phyloP scores from a whole-genome alignment of 257 asterid genomes.

The Jaltomata sinuosa region DNA sequence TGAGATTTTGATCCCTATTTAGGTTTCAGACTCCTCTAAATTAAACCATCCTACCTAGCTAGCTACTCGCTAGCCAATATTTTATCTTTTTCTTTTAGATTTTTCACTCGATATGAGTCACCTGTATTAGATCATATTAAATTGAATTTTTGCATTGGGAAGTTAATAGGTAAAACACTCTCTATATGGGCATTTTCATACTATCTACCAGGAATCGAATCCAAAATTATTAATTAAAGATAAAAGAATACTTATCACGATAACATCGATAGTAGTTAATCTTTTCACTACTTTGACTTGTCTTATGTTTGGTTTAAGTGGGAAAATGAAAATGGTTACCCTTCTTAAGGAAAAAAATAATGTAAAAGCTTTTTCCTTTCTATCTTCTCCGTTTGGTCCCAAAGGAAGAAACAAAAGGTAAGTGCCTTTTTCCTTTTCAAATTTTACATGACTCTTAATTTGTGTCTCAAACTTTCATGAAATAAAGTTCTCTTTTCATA shows the following conservation, averaged over 20 bases:
- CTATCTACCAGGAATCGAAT: too few species aligned
- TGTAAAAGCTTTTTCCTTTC: neutral
- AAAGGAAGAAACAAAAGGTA: neutral
- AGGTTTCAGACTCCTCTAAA: too few species aligned
- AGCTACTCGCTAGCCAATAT: too few species aligned
- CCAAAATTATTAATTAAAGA: fast-evolving
- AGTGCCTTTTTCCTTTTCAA: neutral
- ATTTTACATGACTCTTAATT: too few species aligned
- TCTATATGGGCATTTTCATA: too few species aligned
- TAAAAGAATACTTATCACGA: fast-evolving
- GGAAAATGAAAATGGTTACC: neutral
- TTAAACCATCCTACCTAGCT: too few species aligned
- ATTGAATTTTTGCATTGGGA: too few species aligned
- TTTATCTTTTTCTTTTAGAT: too few species aligned
- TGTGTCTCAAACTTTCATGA: neutral
- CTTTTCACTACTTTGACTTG: neutral
- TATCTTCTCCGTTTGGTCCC: neutral
- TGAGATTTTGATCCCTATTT: too few species aligned
- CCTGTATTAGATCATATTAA: too few species aligned
- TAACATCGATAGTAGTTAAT: fast-evolving
- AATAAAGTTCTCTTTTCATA: neutral
- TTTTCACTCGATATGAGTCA: too few species aligned
- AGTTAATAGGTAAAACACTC: too few species aligned
- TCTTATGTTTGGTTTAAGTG: neutral
- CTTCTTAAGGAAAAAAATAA: neutral